Conservation (phyloP, 129 eudicot species). For the Scalesia atractyloides region DNA sequence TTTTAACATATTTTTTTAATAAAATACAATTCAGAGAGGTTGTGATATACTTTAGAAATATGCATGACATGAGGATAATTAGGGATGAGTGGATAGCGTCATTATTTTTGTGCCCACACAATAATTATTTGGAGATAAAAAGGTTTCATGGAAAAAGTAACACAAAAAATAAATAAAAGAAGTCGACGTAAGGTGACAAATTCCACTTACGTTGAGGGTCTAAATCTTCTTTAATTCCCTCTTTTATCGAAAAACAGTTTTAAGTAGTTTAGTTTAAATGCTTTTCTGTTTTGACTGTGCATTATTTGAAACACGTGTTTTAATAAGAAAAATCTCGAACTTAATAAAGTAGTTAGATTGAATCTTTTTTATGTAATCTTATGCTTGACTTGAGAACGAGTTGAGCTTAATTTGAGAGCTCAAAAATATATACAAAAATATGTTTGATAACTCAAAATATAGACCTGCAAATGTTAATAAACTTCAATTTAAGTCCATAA, state of each 20-base stretch:
- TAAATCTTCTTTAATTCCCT: neutral
- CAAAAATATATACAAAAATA: no score
- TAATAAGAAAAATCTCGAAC: no score
- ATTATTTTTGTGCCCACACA: constrained; percentile 12
- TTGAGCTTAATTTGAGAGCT: no score
- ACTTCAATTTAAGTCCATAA: no score
- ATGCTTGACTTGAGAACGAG: no score
- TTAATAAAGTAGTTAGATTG: no score
- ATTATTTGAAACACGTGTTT: no score
- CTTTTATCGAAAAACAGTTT: neutral
- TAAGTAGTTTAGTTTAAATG: neutral
- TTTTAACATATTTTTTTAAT: neutral
- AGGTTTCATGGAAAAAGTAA: neutral
- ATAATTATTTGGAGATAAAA: neutral
- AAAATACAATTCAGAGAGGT: neutral
- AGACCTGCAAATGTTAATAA: no score
- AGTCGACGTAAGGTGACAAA: neutral
- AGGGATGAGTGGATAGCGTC: constrained; percentile 10
- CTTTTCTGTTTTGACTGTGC: no score
- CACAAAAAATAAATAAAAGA: neutral
- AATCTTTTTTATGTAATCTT: no score
- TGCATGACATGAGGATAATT: neutral
- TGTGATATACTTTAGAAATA: neutral
- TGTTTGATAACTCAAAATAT: no score
- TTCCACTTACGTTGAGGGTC: neutral